phyloP scores from a whole-genome alignment of 768 basidiomycete genomes.

The Tricholoma matsutake region DNA sequence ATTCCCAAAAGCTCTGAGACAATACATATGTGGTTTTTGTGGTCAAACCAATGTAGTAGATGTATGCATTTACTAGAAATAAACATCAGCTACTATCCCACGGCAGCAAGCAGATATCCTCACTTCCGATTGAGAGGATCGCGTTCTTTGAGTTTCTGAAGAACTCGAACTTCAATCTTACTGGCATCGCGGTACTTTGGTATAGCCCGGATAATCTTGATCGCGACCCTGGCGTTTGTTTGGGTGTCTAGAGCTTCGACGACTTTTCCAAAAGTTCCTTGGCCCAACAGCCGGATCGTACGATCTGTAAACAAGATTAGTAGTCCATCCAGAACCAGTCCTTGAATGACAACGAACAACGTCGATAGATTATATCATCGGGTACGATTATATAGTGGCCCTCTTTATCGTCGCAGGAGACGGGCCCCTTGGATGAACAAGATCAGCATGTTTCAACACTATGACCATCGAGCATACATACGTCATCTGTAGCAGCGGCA shows the following conservation, averaged over 20 bases:
- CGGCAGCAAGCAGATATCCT: constrained; percentile 29
- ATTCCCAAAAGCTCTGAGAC: constrained; percentile 94
- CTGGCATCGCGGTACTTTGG: constrained; percentile 99
- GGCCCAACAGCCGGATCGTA: constrained; percentile 86
- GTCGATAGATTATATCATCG: constrained; percentile 82
- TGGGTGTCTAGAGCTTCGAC: constrained; percentile 87
- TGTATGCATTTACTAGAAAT: constrained; percentile 91
- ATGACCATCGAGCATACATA: constrained; percentile 36
- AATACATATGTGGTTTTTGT: constrained; percentile 95
- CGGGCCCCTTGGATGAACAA: constrained; percentile 53
- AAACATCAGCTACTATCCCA: constrained; percentile 16
- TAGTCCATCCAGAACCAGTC: constrained; percentile 13
- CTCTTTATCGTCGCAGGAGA: constrained; percentile 94
- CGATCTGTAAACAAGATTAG: constrained; percentile 57
- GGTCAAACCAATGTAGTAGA: constrained; percentile 91
- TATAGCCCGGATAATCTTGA: constrained; percentile 98
- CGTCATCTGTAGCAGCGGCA: constrained; percentile 64
- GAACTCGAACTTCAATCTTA: constrained; percentile 95
- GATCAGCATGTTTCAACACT: constrained; percentile 15
- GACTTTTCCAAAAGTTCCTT: constrained; percentile 99
- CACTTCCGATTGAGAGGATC: constrained; percentile 89
- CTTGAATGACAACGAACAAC: constrained; percentile 54
- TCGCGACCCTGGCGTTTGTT: constrained; percentile 78
- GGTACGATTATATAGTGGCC: constrained; percentile 96
- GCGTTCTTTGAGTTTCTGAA: constrained; percentile 84